phyloP scores from a whole-genome alignment of 2,329 filamentous ascomycete species.

The Byssoonygena ceratinophila region DNA sequence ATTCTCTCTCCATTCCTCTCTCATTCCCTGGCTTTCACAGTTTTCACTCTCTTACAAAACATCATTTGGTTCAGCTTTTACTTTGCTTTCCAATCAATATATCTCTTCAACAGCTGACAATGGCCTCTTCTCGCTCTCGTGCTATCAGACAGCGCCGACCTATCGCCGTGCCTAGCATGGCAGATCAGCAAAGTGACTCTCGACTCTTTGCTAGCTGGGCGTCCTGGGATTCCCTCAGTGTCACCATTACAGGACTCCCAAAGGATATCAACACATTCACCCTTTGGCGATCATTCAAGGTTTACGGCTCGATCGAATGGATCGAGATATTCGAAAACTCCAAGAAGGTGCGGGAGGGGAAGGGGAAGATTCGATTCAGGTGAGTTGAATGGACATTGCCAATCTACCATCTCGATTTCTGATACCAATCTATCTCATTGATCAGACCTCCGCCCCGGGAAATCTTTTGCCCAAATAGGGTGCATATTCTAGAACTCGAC shows the following conservation, averaged over 20 bases:
- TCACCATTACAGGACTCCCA: constrained; percentile 31
- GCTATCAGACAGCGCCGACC: not conserved
- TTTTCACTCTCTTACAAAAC: not conserved
- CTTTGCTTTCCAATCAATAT: not conserved
- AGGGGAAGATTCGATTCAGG: constrained; percentile 47
- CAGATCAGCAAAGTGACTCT: not conserved
- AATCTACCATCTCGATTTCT: not conserved
- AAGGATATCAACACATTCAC: constrained; percentile 26
- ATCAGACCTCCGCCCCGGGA: constrained; percentile 42
- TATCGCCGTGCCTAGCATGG: not conserved
- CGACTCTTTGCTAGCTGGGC: constrained; percentile 27
- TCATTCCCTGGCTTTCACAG: not conserved
- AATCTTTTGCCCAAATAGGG: constrained; percentile 41
- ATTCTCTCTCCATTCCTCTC: not conserved
- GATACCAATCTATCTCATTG: not conserved
- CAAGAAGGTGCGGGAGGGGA: constrained; percentile 31
- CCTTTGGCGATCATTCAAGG: constrained; percentile 45
- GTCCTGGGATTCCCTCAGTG: constrained; percentile 30
- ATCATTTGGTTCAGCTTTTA: not conserved
- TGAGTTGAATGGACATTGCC: constrained; percentile 17
- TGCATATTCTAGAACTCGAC: constrained; percentile 24
- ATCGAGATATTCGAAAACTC: constrained; percentile 47
- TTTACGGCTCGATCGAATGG: constrained; percentile 44
- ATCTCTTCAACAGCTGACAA: not conserved
- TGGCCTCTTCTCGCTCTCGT: not conserved